Conservation (phyloP, 2,329 filamentous ascomycete genomes). For the Clonostachys rosea region DNA sequence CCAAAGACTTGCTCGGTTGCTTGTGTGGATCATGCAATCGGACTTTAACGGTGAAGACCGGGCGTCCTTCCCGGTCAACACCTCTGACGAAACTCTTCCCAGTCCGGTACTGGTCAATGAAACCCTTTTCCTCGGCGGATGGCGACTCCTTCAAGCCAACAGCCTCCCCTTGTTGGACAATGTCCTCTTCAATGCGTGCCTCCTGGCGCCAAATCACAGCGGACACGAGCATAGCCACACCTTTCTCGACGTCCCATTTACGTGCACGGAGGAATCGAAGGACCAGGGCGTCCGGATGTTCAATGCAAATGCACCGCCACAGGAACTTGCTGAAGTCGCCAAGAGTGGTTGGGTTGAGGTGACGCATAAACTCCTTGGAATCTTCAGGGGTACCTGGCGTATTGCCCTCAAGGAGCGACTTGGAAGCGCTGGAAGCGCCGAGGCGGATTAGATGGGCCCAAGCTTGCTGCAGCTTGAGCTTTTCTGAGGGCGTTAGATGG, state of each 20-base stretch:
- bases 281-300: constrained; percentile 29
- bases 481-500: constrained; percentile 10
- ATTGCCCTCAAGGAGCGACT: not conserved
- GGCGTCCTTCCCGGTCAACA: constrained; percentile 22
- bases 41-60: constrained; percentile 27
- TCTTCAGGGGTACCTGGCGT: not conserved
- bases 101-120: constrained; percentile 25
- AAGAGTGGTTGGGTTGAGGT: constrained; percentile 11
- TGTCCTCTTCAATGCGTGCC: constrained; percentile 21
- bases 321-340: not conserved
- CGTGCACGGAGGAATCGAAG: constrained; percentile 32
- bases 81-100: constrained; percentile 32
- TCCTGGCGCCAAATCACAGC: constrained; percentile 28
- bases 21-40: constrained; percentile 20
- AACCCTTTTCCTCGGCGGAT: constrained; percentile 19
- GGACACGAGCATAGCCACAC: constrained; percentile 29
- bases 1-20: constrained; percentile 24
- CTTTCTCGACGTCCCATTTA: constrained; percentile 32
- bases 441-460: constrained; percentile 13
- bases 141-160: constrained; percentile 12
- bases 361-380: constrained; percentile 11
- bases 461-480: constrained; percentile 13
- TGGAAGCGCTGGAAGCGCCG: constrained; percentile 6
- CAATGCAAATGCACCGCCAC: constrained; percentile 12
- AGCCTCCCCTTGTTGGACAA: constrained; percentile 24